Percentiles rank a stretch among this genome's conserved stretches.
Conservation (phyloP, 352 stramenopile species). For the Phytophthora gonapodyides region DNA sequence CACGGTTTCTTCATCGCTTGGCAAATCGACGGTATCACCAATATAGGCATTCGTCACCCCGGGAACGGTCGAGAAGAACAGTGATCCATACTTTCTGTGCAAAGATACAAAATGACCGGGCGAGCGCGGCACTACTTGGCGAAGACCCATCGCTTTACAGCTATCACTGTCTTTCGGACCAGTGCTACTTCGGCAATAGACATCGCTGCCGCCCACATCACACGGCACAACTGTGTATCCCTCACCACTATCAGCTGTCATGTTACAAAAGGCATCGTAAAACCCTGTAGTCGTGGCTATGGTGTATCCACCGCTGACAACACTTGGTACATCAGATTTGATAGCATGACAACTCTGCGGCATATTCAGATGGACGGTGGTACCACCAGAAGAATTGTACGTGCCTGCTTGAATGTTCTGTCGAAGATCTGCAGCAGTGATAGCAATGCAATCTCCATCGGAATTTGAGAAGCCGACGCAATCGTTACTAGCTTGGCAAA, state of each 20-base stretch:
- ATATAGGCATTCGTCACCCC: constrained; percentile 52
- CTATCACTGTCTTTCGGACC: constrained; percentile 48
- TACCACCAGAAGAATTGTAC: constrained; percentile 34
- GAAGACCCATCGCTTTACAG: constrained; percentile 59
- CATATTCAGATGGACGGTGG: constrained; percentile 56
- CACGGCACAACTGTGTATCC: constrained; percentile 65
- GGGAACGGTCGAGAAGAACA: constrained; percentile 58
- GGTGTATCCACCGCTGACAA: constrained; percentile 41
- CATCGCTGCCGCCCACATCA: constrained; percentile 37
- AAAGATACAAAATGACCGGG: constrained; percentile 47
- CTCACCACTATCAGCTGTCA: constrained; percentile 50
- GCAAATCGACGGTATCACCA: constrained; percentile 40
- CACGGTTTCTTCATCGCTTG: constrained; percentile 48
- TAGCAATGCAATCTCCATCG: constrained; percentile 44
- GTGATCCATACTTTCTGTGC: constrained; percentile 50
- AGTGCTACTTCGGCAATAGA: constrained; percentile 35
- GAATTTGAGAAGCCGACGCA: constrained; percentile 52
- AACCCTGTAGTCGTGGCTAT: constrained; percentile 52
- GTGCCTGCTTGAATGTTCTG: constrained; percentile 38
- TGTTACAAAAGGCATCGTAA: constrained; percentile 57
- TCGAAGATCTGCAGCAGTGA: constrained; percentile 43
- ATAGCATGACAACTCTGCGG: constrained; percentile 58
- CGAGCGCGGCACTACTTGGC: constrained; percentile 55
- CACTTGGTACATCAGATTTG: constrained; percentile 40
- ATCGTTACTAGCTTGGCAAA: constrained; percentile 36